These are phyloP conservation scores for Sarcodon aspratus DNA, from an alignment of 768 basidiomycete genomes.

Conservation along the genomic window DNA sequence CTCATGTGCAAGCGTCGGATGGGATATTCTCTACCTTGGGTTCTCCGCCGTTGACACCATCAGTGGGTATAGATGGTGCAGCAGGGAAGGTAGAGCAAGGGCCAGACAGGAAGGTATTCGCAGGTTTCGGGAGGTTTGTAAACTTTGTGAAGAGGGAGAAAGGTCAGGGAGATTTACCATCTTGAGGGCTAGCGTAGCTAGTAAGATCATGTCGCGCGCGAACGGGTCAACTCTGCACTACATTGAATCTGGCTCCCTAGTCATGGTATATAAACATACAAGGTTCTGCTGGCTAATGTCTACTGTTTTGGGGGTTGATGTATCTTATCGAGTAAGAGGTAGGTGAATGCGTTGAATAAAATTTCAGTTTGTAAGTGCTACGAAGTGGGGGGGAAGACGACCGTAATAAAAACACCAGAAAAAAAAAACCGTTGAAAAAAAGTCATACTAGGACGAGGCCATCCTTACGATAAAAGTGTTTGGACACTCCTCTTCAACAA, in stretches of 20 bases:
- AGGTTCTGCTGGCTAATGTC: too few species aligned
- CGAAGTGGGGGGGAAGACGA: background rate
- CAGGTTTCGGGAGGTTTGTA: slow-evolving; percentile 80
- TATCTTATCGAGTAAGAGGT: too few species aligned
- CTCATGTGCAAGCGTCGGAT: slow-evolving; percentile 25
- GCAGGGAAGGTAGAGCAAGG: slow-evolving; percentile 28
- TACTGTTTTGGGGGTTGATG: too few species aligned
- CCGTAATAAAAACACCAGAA: background rate
- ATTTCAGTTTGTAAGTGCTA: too few species aligned
- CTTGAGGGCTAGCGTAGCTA: too few species aligned
- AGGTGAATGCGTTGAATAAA: too few species aligned
- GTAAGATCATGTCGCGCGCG: too few species aligned
- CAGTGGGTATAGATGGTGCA: slow-evolving; percentile 41
- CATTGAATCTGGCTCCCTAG: too few species aligned
- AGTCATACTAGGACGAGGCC: slow-evolving; percentile 15
- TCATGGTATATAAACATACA: too few species aligned
- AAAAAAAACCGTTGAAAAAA: too few species aligned
- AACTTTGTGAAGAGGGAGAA: slow-evolving; percentile 74
- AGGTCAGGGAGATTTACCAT: background rate
- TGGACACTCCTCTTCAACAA: slow-evolving; percentile 24
- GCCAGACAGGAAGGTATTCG: slow-evolving; percentile 53
- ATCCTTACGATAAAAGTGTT: slow-evolving; percentile 56
- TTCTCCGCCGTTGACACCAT: slow-evolving; percentile 54
- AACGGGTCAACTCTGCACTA: too few species aligned
- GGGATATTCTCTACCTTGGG: slow-evolving; percentile 46